Percentiles rank a stretch among this genome's conserved stretches.
Conservation (phyloP, 148 eudicot genomes). For the Rhododendron kiyosumense region DNA sequence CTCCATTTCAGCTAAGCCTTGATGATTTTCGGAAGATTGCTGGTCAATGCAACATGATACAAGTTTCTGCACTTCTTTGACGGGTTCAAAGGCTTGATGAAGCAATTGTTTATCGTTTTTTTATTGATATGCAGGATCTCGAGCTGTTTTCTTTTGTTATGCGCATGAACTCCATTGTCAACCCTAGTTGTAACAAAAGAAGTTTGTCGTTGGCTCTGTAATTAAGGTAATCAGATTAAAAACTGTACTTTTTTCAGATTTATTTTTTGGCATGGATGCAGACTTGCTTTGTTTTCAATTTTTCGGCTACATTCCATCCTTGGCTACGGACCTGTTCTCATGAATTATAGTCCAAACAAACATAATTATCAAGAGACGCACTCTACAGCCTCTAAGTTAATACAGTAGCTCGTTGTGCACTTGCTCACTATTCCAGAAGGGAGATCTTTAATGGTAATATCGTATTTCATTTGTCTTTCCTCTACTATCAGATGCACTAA, state of each 20-base stretch:
- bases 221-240: background rate
- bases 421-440: background rate
- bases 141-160: background rate
- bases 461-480: background rate
- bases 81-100: background rate
- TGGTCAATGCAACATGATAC: slow-evolving; percentile 58
- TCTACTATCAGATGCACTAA: background rate
- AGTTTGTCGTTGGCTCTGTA: background rate
- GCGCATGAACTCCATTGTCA: background rate
- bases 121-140: background rate
- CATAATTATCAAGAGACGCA: no score
- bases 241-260: background rate
- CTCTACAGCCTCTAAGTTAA: background rate
- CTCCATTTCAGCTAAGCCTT: slow-evolving; percentile 53
- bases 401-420: background rate
- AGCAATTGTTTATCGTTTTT: background rate
- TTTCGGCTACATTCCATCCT: background rate
- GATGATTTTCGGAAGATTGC: slow-evolving; percentile 74
- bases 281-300: background rate
- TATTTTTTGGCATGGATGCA: background rate
- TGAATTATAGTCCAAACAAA: background rate
- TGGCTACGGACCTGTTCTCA: background rate
- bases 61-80: slow-evolving; percentile 16
- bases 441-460: no score
- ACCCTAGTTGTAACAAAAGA: background rate